Evolutionary conservation across 2,329 filamentous ascomycete genomes (phyloP), one percentile per base, ranked within the genome.

Genomic region (Fusarium sp.): DNA sequence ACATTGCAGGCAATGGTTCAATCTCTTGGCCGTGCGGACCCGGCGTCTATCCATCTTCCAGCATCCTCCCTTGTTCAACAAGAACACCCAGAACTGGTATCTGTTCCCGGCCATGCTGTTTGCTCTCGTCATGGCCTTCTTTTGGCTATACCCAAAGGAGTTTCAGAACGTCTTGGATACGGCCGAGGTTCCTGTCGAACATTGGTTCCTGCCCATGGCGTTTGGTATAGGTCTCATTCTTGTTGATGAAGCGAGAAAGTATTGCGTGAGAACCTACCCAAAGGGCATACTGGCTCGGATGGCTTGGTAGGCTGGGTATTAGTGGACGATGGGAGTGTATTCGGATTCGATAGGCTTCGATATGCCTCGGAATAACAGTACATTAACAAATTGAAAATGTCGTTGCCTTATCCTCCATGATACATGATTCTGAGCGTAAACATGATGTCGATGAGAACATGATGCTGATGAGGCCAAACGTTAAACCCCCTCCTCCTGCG

Each of bases 181-280:
- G 0, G 87, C 89, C 0, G 79, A 83, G 0, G 90, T 95, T 0
- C 92, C 93, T 0, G 89, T 91, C 0, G 93, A 93, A 80, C 86
- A 95, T 78, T 96, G 92, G 89, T 95, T 96, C 80, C 79, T 96
- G 59, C 93, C 93, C 0, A 90, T 93, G 79, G 88, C 90, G 0
- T 94, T 95, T 80, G 93, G 93, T 22, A 35, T 75, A 24, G 72
- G 62, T 14, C 47, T 71, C 20, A 20, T 73, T 20, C 35, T 72
- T 8, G 22, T 72, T 16, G 67, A 73, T 22, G 70, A 75, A 29
- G 66, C 59, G 16, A 63, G 67, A 31, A 75, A 75, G 40, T 68
- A 68, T 37, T 73, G 64, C 24, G 66, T 71, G 20, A 65, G 70
- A 27, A 68, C 9, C 35, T 73, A 67, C 50, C 66, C 70, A 7